Evolutionary conservation across 257 asterid genomes (phyloP).

Genomic region (Solanum piurae): DNA sequence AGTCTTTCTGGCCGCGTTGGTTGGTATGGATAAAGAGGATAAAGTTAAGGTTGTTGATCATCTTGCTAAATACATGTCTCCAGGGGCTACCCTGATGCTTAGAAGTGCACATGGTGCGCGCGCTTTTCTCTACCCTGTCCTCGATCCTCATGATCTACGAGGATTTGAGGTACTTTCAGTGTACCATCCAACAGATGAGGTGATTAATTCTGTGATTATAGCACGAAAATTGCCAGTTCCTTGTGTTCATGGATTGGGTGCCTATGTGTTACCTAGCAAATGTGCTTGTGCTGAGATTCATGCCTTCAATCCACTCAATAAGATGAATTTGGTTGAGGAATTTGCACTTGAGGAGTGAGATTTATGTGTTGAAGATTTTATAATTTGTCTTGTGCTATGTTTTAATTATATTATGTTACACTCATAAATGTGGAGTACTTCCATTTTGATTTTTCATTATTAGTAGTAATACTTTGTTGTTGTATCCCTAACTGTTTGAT

Average conservation of each 20-base stretch:
- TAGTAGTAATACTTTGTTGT: not conserved
- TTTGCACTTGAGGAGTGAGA: constrained; percentile 42
- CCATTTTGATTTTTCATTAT: not conserved
- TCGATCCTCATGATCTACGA: constrained; percentile 50
- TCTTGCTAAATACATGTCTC: constrained; percentile 46
- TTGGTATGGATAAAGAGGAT: constrained; percentile 71
- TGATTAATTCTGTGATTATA: constrained; percentile 73
- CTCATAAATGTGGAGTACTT: not conserved
- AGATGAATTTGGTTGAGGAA: constrained; percentile 52
- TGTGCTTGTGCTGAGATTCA: constrained; percentile 54
- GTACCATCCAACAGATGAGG: constrained; percentile 82
- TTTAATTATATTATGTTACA: not conserved
- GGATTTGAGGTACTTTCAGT: constrained; percentile 74
- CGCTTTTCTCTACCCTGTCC: constrained; percentile 72
- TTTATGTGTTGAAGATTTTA: not conserved
- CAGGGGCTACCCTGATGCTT: constrained; percentile 68
- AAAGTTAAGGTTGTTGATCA: constrained; percentile 48
- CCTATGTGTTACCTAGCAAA: constrained; percentile 38
- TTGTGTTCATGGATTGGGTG: not conserved
- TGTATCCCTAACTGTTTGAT: not conserved
- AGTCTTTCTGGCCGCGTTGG: constrained; percentile 79
- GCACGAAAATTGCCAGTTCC: constrained; percentile 28
- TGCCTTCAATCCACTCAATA: constrained; percentile 38
- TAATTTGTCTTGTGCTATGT: not conserved
- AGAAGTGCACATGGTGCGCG: constrained; percentile 91